A percentile compares a stretch with the other conserved stretches of the same genome.
These are phyloP conservation scores for Leccinum arenicola DNA, from an alignment of 768 basidiomycete species.

Conservation along the genomic window DNA sequence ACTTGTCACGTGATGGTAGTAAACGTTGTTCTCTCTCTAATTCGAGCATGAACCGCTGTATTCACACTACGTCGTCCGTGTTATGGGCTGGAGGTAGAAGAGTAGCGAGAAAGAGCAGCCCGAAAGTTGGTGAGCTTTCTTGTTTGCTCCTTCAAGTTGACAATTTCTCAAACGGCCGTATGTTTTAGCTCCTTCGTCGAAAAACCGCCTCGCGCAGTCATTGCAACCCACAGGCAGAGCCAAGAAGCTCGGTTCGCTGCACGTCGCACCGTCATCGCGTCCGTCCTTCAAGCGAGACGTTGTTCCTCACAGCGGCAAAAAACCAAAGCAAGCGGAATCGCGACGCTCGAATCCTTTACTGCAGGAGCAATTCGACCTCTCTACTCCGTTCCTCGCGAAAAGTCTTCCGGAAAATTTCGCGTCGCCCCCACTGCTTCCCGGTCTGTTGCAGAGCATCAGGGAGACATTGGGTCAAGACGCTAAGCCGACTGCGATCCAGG, in stretches of 20 bases:
- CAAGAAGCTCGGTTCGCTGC: conserved; percentile 26
- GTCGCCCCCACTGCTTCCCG: conserved; percentile 68
- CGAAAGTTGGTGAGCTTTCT: conserved; percentile 14
- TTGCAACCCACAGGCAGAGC: conserved; percentile 27
- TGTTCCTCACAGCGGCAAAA: conserved; percentile 19
- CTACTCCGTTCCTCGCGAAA: conserved; percentile 18
- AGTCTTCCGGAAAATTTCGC: conserved; percentile 46
- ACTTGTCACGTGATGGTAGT: neutral
- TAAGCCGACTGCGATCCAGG: conserved; percentile 76
- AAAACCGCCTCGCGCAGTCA: conserved; percentile 27
- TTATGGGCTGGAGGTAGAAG: conserved; percentile 11
- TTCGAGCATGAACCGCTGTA: neutral
- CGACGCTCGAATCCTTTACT: conserved; percentile 30
- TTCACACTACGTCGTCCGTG: conserved; percentile 10
- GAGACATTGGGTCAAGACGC: conserved; percentile 56
- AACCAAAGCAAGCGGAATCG: neutral
- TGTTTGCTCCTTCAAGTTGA: neutral
- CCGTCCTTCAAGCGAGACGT: conserved; percentile 16
- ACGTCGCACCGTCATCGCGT: conserved; percentile 21
- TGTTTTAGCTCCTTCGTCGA: conserved; percentile 21
- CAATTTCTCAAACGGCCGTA: neutral
- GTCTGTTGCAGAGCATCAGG: conserved; percentile 55
- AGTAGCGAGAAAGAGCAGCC: conserved; percentile 10
- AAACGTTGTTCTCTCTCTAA: neutral
- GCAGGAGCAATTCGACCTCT: conserved; percentile 37